Evolutionary conservation across 179 eudicot genomes (phyloP).

Genomic region (Spergularia azorica): DNA sequence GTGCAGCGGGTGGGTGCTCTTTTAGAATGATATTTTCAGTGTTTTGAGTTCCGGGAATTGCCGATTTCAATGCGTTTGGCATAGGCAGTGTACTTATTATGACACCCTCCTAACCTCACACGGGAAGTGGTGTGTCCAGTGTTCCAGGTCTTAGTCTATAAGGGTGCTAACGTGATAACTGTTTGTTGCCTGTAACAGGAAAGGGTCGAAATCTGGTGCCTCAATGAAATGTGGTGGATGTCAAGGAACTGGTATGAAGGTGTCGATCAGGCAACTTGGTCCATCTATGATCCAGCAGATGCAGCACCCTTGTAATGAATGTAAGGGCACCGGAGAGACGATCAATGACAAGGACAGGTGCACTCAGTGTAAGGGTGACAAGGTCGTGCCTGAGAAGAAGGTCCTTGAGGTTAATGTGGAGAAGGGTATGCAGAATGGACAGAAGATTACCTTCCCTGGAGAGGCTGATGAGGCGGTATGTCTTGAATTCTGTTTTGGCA

Average conservation of each 20-base stretch:
- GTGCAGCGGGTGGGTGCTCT: conserved; percentile 40
- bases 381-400: conserved; percentile 61
- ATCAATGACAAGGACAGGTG: conserved; percentile 60
- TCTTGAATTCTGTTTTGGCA: not conserved
- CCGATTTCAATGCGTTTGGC: too few species aligned
- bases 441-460: conserved; percentile 64
- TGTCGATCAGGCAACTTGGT: conserved; percentile 59
- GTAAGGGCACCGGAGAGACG: conserved; percentile 66
- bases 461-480: conserved; percentile 66
- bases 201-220: conserved; percentile 73
- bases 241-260: conserved; percentile 62
- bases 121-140: not conserved
- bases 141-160: not conserved
- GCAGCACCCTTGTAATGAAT: conserved; percentile 69
- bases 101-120: too few species aligned
- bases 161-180: not conserved
- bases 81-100: too few species aligned
- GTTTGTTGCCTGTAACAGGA: conserved; percentile 29
- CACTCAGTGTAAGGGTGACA: conserved; percentile 61
- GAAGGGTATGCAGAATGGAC: conserved; percentile 66
- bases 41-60: too few species aligned
- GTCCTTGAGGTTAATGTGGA: conserved; percentile 62
- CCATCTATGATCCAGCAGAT: conserved; percentile 67
- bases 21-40: not conserved
- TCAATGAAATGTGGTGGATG: conserved; percentile 61